Evolutionary conservation across 176 grass and related monocot species (phyloP).

Genomic region (Oryza longistaminata): DNA sequence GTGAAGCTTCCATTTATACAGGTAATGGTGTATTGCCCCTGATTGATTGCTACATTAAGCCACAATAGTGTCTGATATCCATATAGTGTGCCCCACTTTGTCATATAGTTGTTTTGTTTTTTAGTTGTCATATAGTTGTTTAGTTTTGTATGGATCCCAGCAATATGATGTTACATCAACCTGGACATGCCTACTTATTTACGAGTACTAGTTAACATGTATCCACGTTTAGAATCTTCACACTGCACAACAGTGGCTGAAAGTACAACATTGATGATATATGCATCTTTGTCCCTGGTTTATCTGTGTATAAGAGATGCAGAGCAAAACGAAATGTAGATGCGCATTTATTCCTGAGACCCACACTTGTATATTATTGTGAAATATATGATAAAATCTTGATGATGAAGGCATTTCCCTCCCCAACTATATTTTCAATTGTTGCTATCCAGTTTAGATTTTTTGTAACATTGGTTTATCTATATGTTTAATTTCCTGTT

Average conservation of each 20-base stretch:
- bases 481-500: neutral
- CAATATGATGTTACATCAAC: neutral
- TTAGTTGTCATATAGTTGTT: slow-evolving; percentile 1
- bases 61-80: neutral
- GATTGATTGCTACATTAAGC: neutral
- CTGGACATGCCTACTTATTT: neutral
- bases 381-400: neutral
- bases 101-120: neutral
- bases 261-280: neutral
- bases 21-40: slow-evolving; percentile 44
- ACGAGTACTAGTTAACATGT: neutral
- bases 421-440: neutral
- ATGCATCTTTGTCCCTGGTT: neutral
- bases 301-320: neutral
- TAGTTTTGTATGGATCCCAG: neutral
- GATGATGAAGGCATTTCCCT: neutral
- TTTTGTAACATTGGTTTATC: neutral
- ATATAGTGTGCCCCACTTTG: neutral
- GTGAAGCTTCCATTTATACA: slow-evolving; percentile 98
- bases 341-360: neutral
- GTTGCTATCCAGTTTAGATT: neutral
- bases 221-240: neutral
- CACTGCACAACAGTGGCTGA: neutral
- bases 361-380: neutral
- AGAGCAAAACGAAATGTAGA: neutral